phyloP scores from a whole-genome alignment of 805 yeast genomes.

The Metahyphopichia silvanorum region DNA sequence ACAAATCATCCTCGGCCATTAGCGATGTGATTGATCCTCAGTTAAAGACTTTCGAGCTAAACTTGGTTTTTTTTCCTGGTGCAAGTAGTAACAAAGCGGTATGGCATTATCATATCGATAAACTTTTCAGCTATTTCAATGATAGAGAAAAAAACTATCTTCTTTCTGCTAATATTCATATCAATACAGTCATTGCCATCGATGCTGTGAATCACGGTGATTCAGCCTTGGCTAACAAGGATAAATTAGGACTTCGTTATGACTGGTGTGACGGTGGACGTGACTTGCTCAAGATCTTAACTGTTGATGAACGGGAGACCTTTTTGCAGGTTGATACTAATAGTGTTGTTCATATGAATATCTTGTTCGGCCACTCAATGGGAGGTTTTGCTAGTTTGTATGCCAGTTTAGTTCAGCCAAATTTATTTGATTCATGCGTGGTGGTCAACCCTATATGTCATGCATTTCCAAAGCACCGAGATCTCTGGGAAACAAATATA shows the following conservation, averaged over 20 bases:
- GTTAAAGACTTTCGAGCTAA: conserved; percentile 39
- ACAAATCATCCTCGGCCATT: too few species aligned
- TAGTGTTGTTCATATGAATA: conserved; percentile 25
- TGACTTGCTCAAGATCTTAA: conserved; percentile 47
- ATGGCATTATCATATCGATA: conserved; percentile 57
- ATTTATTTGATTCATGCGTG: conserved; percentile 50
- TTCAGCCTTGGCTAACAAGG: conserved; percentile 54
- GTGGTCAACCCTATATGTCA: conserved; percentile 59
- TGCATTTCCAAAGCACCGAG: conserved; percentile 7
- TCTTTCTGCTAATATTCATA: conserved; percentile 28
- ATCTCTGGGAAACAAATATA: too few species aligned
- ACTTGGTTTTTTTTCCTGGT: conserved; percentile 58
- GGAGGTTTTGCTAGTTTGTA: conserved; percentile 59
- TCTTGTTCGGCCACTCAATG: conserved; percentile 70
- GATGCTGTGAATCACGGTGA: conserved; percentile 72
- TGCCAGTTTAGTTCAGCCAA: conserved; percentile 50
- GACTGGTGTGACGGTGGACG: conserved; percentile 69
- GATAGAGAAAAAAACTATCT: too few species aligned
- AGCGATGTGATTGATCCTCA: too few species aligned
- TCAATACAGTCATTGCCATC: conserved; percentile 48
- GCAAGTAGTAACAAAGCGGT: conserved; percentile 63
- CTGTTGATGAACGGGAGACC: conserved; percentile 31
- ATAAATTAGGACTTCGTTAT: conserved; percentile 50
- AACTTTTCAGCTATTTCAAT: conserved; percentile 25
- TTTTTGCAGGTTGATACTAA: conserved; percentile 23